Conservation (phyloP, 2,329 filamentous ascomycete species). For the Talaromyces islandicus region DNA sequence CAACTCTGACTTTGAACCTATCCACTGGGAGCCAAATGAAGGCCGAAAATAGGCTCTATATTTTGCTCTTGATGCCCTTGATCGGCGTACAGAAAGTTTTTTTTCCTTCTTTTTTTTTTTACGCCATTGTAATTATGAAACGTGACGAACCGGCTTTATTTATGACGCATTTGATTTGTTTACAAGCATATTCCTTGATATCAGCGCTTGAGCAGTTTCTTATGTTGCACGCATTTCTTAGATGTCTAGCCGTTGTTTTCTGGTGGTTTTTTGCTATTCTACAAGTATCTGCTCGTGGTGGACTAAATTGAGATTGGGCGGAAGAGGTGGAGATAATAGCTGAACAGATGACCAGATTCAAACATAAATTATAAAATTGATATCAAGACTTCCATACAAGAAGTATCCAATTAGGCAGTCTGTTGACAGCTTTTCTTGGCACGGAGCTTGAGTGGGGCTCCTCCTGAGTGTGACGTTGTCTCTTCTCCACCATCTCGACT, state of each 20-base stretch:
- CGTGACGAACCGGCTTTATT: not conserved
- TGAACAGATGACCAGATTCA: not conserved
- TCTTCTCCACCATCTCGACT: not conserved
- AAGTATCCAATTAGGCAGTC: not conserved
- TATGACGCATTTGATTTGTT: not conserved
- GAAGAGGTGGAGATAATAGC: not conserved
- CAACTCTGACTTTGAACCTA: slow-evolving; percentile 41
- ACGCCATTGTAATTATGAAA: not conserved
- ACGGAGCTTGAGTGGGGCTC: not conserved
- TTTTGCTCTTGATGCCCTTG: too few species aligned
- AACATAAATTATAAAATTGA: too few species aligned
- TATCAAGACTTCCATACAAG: not conserved
- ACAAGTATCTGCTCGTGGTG: not conserved
- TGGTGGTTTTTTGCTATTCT: not conserved
- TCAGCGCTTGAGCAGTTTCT: not conserved
- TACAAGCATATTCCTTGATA: not conserved
- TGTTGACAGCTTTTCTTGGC: not conserved
- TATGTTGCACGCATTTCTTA: not conserved
- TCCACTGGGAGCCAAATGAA: slow-evolving; percentile 39
- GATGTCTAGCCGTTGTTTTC: not conserved
- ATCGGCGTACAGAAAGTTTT: too few species aligned
- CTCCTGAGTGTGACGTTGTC: not conserved
- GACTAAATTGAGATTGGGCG: not conserved
- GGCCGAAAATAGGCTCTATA: slow-evolving; percentile 22
- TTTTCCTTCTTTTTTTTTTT: too few species aligned